Evolutionary conservation across 139 green algal genomes (phyloP), one percentile per base, ranked within the genome.

Genomic region (Haematococcus sp.): DNA sequence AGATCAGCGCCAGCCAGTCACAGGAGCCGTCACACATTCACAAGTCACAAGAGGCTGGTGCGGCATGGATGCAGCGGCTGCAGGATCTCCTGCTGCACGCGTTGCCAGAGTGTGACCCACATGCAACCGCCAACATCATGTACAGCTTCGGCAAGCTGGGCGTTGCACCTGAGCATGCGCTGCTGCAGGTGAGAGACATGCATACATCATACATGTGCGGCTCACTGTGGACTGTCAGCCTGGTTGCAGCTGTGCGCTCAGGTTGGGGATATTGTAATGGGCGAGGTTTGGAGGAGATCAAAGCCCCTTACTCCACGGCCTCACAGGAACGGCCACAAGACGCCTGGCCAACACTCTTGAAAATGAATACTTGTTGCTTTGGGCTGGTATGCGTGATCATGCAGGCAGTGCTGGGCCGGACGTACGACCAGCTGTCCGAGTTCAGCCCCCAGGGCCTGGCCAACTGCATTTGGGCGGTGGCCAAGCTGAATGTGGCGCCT

Each of bases 111-210:
- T 65, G 58, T 30, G 25, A 30, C 25, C 58, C 58, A 3, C 58
- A 30, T n/a, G 4, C 25, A 9, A 65, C 58, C 11, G 58, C 58
- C 23, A 65, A 34, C 58, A 3, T 65, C n/a, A 40, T 28, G 58
- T 65, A 65, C 58, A 65, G 58, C 58, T 65, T 65, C 34, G 58
- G 58, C 58, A 33, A 34, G 58, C 58, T 65, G 58, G n/a, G 25
- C 34, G 17, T 33, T 22, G 58, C 30, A 30, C 58, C 58, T n/a
- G 58, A 65, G 58, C 58, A 28, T 22, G 4, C 58, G 15, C 25
- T 65, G 3, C 58, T 65, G 23, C n/a, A 65, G 58, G 58, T 65
- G 25, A 4, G 58, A 28, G 46, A 55, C n/a, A n/a, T n/a, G n/a
- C n/a, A n/a, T n/a, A n/a, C n/a, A n/a, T n/a, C n/a, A n/a, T n/a